phyloP scores from a whole-genome alignment of 2,329 filamentous ascomycete species.

The Pseudocercospora fijiensis region DNA sequence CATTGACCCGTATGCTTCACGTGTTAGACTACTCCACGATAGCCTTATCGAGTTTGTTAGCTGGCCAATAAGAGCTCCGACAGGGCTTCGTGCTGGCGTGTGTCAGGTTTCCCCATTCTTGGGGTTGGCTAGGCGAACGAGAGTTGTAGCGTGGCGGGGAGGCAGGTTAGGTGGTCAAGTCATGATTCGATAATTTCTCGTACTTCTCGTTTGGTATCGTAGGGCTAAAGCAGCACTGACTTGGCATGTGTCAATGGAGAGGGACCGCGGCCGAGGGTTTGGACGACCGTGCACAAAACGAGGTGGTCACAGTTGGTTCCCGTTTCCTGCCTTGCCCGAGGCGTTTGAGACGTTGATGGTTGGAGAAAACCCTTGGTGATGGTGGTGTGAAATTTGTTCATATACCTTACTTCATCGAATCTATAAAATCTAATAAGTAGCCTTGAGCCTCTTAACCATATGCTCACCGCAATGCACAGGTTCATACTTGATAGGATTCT shows the following conservation, averaged over 20 bases:
- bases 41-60: not conserved
- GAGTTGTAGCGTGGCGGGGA: not conserved
- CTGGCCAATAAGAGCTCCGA: not conserved
- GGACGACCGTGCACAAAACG: too few species aligned
- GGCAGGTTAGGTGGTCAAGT: not conserved
- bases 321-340: not conserved
- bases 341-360: too few species aligned
- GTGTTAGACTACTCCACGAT: not conserved
- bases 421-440: conserved; percentile 53
- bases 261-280: too few species aligned
- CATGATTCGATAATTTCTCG: too few species aligned
- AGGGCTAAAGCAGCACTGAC: not conserved
- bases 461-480: conserved; percentile 76
- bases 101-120: conserved; percentile 2
- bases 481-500: conserved; percentile 70
- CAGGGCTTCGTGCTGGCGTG: not conserved
- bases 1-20: not conserved
- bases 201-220: not conserved
- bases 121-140: not conserved
- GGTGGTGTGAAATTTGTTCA: too few species aligned
- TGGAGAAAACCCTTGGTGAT: too few species aligned
- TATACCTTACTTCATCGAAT: not conserved
- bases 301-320: too few species aligned
- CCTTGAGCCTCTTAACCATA: conserved; percentile 70
- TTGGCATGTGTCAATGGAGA: not conserved